Conservation (phyloP, 164 flowering plant species). For the Umbilicus rupestris region DNA sequence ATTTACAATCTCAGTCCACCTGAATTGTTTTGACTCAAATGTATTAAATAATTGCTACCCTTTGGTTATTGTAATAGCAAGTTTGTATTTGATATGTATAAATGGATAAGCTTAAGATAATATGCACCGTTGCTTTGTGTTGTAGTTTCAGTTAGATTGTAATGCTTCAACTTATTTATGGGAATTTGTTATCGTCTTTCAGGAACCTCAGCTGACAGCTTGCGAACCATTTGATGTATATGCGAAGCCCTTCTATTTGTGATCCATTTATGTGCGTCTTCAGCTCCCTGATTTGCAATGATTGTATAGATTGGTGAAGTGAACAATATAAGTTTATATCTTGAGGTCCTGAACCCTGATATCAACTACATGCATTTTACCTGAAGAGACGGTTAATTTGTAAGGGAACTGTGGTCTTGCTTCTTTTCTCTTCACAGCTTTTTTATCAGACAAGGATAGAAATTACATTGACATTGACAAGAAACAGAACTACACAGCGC, state of each 20-base stretch:
- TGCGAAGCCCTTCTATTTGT: conserved; percentile 57
- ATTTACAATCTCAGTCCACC: too few relatives aligned
- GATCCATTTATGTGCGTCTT: conserved; percentile 11
- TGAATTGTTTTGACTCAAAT: too few relatives aligned
- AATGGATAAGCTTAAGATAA: too few relatives aligned
- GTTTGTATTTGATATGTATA: too few relatives aligned
- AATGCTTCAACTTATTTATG: neutral
- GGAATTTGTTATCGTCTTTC: conserved; percentile 14
- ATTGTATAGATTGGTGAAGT: neutral
- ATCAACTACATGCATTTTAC: neutral
- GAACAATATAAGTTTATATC: neutral
- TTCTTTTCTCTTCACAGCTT: too few relatives aligned
- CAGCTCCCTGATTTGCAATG: neutral
- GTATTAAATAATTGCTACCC: too few relatives aligned
- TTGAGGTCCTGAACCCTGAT: neutral
- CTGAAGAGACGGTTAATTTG: neutral
- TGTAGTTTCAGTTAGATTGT: neutral
- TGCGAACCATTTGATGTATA: conserved; percentile 65
- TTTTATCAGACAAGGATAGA: conserved; percentile 14
- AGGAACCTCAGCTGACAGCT: conserved; percentile 77
- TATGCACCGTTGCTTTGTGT: too few relatives aligned
- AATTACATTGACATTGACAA: too few relatives aligned
- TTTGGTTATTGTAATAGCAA: too few relatives aligned
- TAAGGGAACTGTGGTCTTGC: neutral
- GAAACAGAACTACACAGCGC: too few relatives aligned